These are phyloP conservation scores for Penicillium thymicola DNA, from an alignment of 2,329 filamentous ascomycete genomes.

Conservation along the genomic window DNA sequence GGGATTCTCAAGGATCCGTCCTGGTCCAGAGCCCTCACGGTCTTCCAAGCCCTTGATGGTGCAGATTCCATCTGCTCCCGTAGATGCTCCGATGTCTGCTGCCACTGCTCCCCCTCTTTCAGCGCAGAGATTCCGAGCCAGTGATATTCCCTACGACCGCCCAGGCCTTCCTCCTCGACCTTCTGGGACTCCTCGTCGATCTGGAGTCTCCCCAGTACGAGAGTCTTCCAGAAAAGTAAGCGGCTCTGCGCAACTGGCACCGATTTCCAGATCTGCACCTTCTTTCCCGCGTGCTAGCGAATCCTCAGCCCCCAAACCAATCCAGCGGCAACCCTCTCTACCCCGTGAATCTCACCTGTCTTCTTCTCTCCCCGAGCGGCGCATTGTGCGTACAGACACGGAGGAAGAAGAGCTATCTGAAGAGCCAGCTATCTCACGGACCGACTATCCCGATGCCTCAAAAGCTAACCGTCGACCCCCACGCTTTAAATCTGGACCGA, in stretches of 20 bases:
- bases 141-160: slow-evolving; percentile 42
- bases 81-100: slow-evolving; percentile 19
- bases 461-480: slow-evolving; percentile 82
- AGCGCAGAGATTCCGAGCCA: slow-evolving; percentile 38
- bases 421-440: slow-evolving; percentile 52
- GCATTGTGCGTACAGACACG: slow-evolving; percentile 38
- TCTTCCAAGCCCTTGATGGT: slow-evolving; percentile 33
- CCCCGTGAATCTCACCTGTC: slow-evolving; percentile 25
- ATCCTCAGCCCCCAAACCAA: slow-evolving; percentile 18
- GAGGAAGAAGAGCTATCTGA: slow-evolving; percentile 52
- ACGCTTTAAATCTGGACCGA: slow-evolving; percentile 65
- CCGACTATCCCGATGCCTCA: slow-evolving; percentile 78
- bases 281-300: slow-evolving; percentile 14
- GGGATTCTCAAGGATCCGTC: slow-evolving; percentile 28
- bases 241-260: slow-evolving; percentile 13
- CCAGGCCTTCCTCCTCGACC: slow-evolving; percentile 50
- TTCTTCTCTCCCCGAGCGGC: slow-evolving; percentile 22
- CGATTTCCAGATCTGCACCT: slow-evolving; percentile 15
- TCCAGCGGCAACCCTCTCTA: slow-evolving; percentile 29
- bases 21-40: slow-evolving; percentile 27
- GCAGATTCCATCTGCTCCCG: slow-evolving; percentile 29
- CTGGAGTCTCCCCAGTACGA: slow-evolving; percentile 25
- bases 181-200: slow-evolving; percentile 17
- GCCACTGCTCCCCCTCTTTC: slow-evolving; percentile 35
- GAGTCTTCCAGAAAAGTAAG: slow-evolving; percentile 11